Conservation (phyloP, 2,329 filamentous ascomycete genomes). For the Teratosphaeria destructans region DNA sequence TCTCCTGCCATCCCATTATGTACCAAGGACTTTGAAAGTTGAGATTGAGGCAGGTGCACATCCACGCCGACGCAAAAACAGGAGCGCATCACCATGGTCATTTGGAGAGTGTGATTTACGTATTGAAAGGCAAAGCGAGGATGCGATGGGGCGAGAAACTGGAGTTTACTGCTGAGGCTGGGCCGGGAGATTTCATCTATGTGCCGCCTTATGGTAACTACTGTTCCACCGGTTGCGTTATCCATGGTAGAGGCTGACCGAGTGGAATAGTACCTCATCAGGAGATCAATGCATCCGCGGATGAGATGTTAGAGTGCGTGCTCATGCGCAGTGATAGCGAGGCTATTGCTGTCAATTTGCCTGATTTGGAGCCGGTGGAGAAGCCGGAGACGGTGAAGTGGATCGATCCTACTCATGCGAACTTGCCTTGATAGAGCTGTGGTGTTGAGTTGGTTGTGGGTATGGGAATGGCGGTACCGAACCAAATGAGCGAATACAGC, state of each 20-base stretch:
- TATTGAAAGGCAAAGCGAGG: conserved; percentile 34
- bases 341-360: conserved; percentile 36
- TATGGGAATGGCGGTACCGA: no score
- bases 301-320: conserved; percentile 35
- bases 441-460: no score
- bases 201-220: conserved; percentile 30
- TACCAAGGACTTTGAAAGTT: neutral
- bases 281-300: conserved; percentile 35
- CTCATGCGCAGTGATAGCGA: conserved; percentile 34
- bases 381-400: conserved; percentile 35
- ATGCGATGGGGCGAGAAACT: conserved; percentile 38
- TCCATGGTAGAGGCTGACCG: neutral
- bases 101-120: conserved; percentile 37
- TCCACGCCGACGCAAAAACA: conserved; percentile 36
- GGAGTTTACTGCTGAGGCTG: conserved; percentile 36
- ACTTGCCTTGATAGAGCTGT: neutral
- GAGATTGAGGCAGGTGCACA: conserved; percentile 22
- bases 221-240: neutral
- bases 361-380: conserved; percentile 34
- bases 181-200: conserved; percentile 38
- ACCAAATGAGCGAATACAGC: no score
- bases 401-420: conserved; percentile 34
- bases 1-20: neutral
- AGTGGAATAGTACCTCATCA: conserved; percentile 27
- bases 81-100: conserved; percentile 37